Conservation (phyloP, 176 grass and related monocot species). For the bread wheat (Triticum aestivum) region IWGSC_CS_RefSeq_v2.1 NC_057809.1:573700981-573701480, state of each 20-base stretch:
- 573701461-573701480: constrained; percentile 79
- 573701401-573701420: constrained; percentile 99
- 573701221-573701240: not conserved
- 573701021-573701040: not conserved
- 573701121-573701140: not conserved
- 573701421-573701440: constrained; percentile 80
- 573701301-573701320: constrained; percentile 75
- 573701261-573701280: not conserved
- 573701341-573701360: constrained; percentile 67
- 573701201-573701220: not conserved
- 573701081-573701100: not conserved
- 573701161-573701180: not conserved
- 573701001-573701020: not conserved
- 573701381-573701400: constrained; percentile 94
- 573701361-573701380: constrained; percentile 97
- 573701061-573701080: not conserved
- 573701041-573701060: not conserved
- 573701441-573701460: constrained; percentile 93
- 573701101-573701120: not conserved
- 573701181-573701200: not conserved
- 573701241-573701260: not conserved
- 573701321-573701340: constrained; percentile 76
- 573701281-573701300: constrained; percentile 81
- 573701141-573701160: not conserved
- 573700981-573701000: not conserved